Evolutionary conservation across 805 yeast genomes (phyloP).

Genomic region (Wickerhamomyces queroliae): DNA sequence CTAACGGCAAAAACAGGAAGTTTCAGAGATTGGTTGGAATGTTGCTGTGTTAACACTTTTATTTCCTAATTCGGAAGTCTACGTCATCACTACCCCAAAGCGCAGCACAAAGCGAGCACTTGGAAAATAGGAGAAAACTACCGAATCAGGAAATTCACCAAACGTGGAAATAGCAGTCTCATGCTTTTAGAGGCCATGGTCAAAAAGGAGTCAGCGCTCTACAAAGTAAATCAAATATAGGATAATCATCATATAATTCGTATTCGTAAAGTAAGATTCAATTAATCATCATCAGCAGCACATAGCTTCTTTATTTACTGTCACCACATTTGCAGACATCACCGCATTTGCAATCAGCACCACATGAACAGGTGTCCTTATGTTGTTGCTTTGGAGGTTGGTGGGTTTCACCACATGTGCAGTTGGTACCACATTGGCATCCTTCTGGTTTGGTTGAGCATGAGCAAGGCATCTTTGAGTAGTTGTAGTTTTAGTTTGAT

Average conservation of each 20-base stretch:
- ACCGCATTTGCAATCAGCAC: background rate
- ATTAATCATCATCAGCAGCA: too few species aligned
- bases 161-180: too few species aligned
- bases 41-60: background rate
- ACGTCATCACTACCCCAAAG: background rate
- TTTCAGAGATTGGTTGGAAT: background rate
- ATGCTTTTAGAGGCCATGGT: too few species aligned
- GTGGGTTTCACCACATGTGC: background rate
- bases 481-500: background rate
- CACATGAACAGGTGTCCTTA: background rate
- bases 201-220: too few species aligned
- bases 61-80: background rate
- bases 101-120: background rate
- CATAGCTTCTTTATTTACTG: too few species aligned
- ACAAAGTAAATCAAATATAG: too few species aligned
- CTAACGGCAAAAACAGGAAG: background rate
- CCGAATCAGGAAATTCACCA: too few species aligned
- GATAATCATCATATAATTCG: too few species aligned
- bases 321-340: background rate
- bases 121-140: too few species aligned
- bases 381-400: background rate
- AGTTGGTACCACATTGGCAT: background rate
- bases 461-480: slow-evolving; percentile 1
- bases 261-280: too few species aligned
- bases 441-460: slow-evolving; percentile 1